Evolutionary conservation across 805 yeast species (phyloP), one percentile per base, ranked within the genome.

Genomic region (Candida silvatica): DNA sequence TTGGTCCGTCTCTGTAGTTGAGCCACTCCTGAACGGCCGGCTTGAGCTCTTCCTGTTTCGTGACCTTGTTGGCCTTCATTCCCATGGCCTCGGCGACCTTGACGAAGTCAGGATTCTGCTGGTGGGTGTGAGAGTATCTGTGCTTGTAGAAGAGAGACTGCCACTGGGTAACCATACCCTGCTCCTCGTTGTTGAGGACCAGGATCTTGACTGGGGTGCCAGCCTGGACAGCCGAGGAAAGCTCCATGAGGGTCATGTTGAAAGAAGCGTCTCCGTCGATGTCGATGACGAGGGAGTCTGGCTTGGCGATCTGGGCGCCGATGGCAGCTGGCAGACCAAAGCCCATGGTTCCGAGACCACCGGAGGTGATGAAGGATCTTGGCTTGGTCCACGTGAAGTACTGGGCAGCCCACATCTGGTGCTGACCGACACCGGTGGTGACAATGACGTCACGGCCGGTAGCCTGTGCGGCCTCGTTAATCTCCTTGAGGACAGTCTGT

Each of bases 381-480:
- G 98, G 98, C 43, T 73, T 65, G 42, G 78, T 80, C 95, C 97
- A 90, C 35, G 87, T 76, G 77, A 83, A 88, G 62, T 87, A 88
- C 67, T 92, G 98, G 20, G 97, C 97, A 26, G 97, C 94, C 98
- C 98, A 90, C 98, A 90, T 90, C 69, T 90, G 98, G 71, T 90
- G 98, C 70, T 92, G 98, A 41, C 98, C 98, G 35, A 92, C 97
- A 71, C 98, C 98, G 25, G 98, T 92, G 36, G 97, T 82, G 49
- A 90, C 80, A 49, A 88, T 75, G 39, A 85, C 87, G 48, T 83
- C 88, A 53, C 75, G 83, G 44, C 67, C 68, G 37, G 71, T 69
- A 36, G 66, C 72, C 33, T 64, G 59, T 22, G 87, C 78, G 48
- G 87, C 79, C 42, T 75, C 71, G 3, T 92, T 75, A 37, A 92